Conservation (phyloP, 306 rosid genomes). For the barrel medic (Medicago truncatula) region DNA sequence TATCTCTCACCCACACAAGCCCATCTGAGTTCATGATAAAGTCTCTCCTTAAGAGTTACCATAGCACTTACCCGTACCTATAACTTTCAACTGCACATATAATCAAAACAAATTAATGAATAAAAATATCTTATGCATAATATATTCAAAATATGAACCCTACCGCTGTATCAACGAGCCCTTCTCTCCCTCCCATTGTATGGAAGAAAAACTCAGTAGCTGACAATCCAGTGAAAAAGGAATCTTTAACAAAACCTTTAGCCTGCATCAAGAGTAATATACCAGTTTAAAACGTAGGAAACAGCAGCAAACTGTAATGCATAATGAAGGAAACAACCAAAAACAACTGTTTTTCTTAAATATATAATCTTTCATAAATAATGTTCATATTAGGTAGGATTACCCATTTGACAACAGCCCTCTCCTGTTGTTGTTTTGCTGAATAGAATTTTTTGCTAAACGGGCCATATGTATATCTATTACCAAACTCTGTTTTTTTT, state of each 20-base stretch:
- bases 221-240: slow-evolving; percentile 91
- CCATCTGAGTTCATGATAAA: slow-evolving; percentile 1
- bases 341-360: background rate
- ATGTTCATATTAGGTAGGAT: no score
- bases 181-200: slow-evolving; percentile 98
- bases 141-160: slow-evolving; percentile 28
- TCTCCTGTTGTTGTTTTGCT: background rate
- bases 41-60: slow-evolving; percentile 15
- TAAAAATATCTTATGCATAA: slow-evolving; percentile 22
- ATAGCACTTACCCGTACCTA: slow-evolving; percentile 17
- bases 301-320: background rate
- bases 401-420: no score
- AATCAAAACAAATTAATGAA: slow-evolving; percentile 25
- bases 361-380: no score
- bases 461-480: background rate
- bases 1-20: slow-evolving; percentile 5
- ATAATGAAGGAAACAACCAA: slow-evolving; percentile 13
- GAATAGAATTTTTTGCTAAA: background rate
- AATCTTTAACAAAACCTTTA: slow-evolving; percentile 91
- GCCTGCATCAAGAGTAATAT: slow-evolving; percentile 66
- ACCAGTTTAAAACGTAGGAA: slow-evolving; percentile 39
- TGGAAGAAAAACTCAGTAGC: slow-evolving; percentile 98
- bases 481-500: background rate
- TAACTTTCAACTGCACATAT: slow-evolving; percentile 9
- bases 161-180: slow-evolving; percentile 97